phyloP scores from a whole-genome alignment of 2,329 filamentous ascomycete genomes.

The Verticillium isaacii region DNA sequence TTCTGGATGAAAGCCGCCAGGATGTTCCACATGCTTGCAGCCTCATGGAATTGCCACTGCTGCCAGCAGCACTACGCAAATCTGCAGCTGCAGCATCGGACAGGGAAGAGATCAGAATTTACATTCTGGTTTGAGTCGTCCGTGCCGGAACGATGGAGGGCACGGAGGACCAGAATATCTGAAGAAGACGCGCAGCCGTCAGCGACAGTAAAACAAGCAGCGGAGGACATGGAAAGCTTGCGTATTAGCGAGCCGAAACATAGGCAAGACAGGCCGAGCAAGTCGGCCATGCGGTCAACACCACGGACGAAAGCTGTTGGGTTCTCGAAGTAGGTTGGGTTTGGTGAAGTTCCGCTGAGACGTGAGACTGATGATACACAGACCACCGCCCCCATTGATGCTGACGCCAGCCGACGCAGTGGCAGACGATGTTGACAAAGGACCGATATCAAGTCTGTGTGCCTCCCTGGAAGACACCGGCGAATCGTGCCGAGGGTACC shows the following conservation, averaged over 20 bases:
- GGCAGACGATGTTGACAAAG: background rate
- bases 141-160: slow-evolving; percentile 3
- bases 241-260: background rate
- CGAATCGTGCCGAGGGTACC: slow-evolving; percentile 11
- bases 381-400: background rate
- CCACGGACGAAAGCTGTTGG: background rate
- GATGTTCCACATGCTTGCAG: slow-evolving; percentile 15
- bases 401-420: background rate
- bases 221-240: background rate
- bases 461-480: slow-evolving; percentile 1
- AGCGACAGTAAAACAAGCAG: background rate
- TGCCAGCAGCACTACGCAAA: slow-evolving; percentile 14
- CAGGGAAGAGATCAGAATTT: slow-evolving; percentile 12
- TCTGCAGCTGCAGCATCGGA: slow-evolving; percentile 19
- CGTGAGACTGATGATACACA: background rate
- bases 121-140: slow-evolving; percentile 11
- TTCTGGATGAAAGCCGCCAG: slow-evolving; percentile 19
- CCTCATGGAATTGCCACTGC: slow-evolving; percentile 18
- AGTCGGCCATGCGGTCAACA: background rate
- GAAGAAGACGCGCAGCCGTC: background rate
- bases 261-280: background rate
- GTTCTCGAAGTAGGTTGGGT: background rate
- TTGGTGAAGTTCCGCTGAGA: background rate
- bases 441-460: slow-evolving; percentile 9
- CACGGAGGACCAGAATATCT: slow-evolving; percentile 5